Evolutionary conservation across 257 asterid species (phyloP).

Genomic region (Solanum pimpinellifolium): DNA sequence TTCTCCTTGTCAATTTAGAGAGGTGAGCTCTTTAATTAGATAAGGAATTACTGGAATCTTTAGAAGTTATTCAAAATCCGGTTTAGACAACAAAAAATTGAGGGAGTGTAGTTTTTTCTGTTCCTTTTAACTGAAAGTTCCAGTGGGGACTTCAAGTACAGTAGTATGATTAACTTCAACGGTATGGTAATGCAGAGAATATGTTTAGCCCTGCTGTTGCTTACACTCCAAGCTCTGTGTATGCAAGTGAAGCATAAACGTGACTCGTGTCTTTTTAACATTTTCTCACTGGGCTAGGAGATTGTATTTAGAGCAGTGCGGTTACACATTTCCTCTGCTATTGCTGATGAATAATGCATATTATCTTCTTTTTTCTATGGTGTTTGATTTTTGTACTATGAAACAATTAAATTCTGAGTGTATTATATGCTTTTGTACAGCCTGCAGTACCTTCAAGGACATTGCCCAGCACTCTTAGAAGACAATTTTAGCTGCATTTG

Average conservation of each 20-base stretch:
- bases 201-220: not conserved
- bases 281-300: not conserved
- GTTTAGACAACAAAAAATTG: constrained; percentile 22
- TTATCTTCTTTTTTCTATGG: not conserved
- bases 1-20: constrained; percentile 36
- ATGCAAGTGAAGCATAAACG: not conserved
- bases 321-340: not conserved
- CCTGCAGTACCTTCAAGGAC: constrained; percentile 38
- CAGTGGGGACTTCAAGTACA: not conserved
- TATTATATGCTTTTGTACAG: constrained; percentile 24
- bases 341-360: not conserved
- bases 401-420: not conserved
- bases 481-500: constrained; percentile 51
- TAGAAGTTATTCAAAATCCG: constrained; percentile 21
- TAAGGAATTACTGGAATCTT: constrained; percentile 13
- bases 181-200: not conserved
- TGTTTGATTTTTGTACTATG: not conserved
- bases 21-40: constrained; percentile 39
- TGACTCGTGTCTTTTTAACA: not conserved
- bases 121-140: not conserved
- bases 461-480: constrained; percentile 46
- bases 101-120: constrained; percentile 16
- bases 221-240: not conserved
- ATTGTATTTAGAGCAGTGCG: not conserved
- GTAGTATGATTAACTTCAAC: not conserved